phyloP scores from a whole-genome alignment of 2,329 filamentous ascomycete species.

The Monascus ruber region DNA sequence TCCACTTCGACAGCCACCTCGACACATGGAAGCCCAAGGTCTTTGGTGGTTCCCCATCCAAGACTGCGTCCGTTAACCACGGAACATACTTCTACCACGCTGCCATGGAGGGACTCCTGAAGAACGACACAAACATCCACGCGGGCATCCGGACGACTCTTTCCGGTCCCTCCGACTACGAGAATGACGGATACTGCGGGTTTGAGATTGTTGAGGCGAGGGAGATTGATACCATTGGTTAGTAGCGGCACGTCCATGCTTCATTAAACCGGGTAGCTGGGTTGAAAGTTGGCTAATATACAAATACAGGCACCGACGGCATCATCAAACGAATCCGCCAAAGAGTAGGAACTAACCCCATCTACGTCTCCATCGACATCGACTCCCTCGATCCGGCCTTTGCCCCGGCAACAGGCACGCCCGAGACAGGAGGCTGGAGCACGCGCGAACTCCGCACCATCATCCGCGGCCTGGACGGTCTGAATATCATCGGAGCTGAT shows the following conservation, averaged over 20 bases:
- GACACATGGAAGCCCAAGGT: constrained; percentile 70
- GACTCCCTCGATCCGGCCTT: constrained; percentile 76
- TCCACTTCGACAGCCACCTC: constrained; percentile 53
- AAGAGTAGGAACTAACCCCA: constrained; percentile 63
- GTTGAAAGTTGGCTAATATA: not conserved
- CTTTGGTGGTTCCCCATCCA: constrained; percentile 68
- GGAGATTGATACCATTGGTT: constrained; percentile 55
- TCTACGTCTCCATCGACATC: constrained; percentile 78
- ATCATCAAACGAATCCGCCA: constrained; percentile 70
- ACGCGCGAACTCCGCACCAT: constrained; percentile 49
- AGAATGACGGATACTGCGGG: constrained; percentile 74
- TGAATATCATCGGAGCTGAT: constrained; percentile 50
- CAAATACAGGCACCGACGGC: constrained; percentile 43
- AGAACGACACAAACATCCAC: constrained; percentile 78
- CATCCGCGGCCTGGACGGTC: constrained; percentile 45
- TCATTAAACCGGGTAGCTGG: not conserved
- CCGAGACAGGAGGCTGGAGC: constrained; percentile 13
- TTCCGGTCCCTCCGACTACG: constrained; percentile 67
- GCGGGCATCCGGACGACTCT: constrained; percentile 77
- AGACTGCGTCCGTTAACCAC: constrained; percentile 70
- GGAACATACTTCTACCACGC: constrained; percentile 86
- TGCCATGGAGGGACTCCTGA: constrained; percentile 61
- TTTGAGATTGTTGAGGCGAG: constrained; percentile 71
- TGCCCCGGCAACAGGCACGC: constrained; percentile 36
- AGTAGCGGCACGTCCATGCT: not conserved